Base-by-base conservation (phyloP, 2,329 filamentous ascomycete species). In the Trichoderma sp. region DNA sequence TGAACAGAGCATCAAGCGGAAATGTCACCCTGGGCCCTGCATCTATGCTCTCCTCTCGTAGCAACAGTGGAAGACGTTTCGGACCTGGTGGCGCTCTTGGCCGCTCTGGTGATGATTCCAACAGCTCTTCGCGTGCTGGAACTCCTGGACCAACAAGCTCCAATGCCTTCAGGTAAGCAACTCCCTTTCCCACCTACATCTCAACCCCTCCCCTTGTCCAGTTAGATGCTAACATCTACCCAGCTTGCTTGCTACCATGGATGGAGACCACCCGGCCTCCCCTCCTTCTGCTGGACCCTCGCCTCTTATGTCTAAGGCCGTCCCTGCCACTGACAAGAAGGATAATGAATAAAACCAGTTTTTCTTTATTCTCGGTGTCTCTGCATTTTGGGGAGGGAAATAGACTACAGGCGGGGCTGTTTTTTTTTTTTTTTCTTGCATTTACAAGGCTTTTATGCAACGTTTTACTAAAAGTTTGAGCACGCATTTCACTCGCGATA, bases 101-200 rank as follows among this genome's bases (percentile, higher is more conserved):
- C 74, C 89, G 92, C 75, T 87, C 89, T 71, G 90, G 89, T 70
- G 94, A 97, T 76, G 94, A 97, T 75, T 97, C 94, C 71, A 92
- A 89, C 75, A 88, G 90, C 73, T 96, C 93, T 67, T 97, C 94
- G 70, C 90, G 96, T 74, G 96, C 93, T 68, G 93, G 92, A 75
- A 98, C 95, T 59, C 94, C 94, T 67, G 78, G 75, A 69, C 86
- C 87, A 65, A 90, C 88, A 70, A 91, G 91, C 77, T 89, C 90
- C 74, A 99, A 99, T 84, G 91, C 94, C 74, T 99, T 97, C 84
- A 95, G 93, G 94, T 97, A 89, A 86, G 91, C 46, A 49, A 10
- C 46, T 72, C 18, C 73, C 13, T 16, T 58, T 46, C 2, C 8
- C 14, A 13, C 4, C 21, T 10, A 13, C 4, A 16, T 10, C 18